Percentiles rank a stretch among this genome's conserved stretches.
These are phyloP conservation scores for Magnolia officinalis DNA, from an alignment of 164 flowering plant genomes.

Conservation along the genomic window DNA sequence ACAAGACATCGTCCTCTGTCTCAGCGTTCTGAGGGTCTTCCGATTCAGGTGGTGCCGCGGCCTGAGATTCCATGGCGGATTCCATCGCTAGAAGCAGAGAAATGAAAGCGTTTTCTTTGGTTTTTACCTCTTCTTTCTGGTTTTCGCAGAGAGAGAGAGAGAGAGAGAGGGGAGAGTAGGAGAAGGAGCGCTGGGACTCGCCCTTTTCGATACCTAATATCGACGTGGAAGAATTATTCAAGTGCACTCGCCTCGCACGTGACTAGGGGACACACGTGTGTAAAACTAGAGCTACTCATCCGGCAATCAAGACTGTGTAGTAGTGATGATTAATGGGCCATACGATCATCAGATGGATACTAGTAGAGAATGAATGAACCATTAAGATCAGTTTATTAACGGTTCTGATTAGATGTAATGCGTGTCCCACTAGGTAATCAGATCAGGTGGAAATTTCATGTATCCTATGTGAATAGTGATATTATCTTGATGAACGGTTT, in stretches of 20 bases:
- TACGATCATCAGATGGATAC: too few relatives aligned
- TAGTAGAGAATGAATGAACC: too few relatives aligned
- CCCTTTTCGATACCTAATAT: not conserved
- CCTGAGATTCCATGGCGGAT: slow-evolving; percentile 5
- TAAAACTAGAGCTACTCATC: too few relatives aligned
- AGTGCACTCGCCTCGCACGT: not conserved
- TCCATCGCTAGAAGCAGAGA: slow-evolving; percentile 9
- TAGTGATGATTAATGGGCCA: too few relatives aligned
- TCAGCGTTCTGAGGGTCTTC: slow-evolving; percentile 16
- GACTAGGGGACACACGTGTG: not conserved
- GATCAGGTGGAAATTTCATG: too few relatives aligned
- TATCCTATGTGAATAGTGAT: too few relatives aligned
- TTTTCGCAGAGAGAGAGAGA: not conserved
- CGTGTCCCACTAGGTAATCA: too few relatives aligned
- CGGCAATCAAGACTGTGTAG: too few relatives aligned
- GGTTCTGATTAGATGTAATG: too few relatives aligned
- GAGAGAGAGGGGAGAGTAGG: not conserved
- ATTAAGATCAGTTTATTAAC: too few relatives aligned
- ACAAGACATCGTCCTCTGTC: slow-evolving; percentile 26
- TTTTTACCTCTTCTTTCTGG: not conserved
- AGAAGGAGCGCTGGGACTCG: not conserved
- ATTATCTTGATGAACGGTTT: too few relatives aligned
- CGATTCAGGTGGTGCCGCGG: slow-evolving; percentile 5
- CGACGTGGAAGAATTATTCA: not conserved
- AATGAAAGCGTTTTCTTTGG: not conserved